phyloP scores from a whole-genome alignment of 108 stramenopile genomes.

The Skeletonema marinoi region DNA sequence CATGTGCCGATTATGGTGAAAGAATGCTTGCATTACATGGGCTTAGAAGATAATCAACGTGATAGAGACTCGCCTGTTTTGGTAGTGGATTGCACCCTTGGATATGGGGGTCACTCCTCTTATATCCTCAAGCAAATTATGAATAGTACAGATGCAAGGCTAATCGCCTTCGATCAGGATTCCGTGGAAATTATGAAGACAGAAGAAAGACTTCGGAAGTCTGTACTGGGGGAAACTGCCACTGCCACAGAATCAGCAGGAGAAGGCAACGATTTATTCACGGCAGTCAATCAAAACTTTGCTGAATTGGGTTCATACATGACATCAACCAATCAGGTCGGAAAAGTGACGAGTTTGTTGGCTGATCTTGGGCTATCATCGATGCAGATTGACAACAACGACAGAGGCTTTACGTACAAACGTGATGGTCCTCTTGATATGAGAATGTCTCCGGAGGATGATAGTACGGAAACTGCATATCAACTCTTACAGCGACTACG shows the following conservation, averaged over 20 bases:
- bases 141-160: conserved; percentile 2
- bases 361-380: conserved; percentile 53
- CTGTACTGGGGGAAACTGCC: neutral
- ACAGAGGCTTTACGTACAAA: conserved; percentile 48
- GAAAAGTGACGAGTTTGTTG: conserved; percentile 36
- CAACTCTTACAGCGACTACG: conserved; percentile 1
- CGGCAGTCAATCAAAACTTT: neutral
- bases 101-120: conserved; percentile 16
- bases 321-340: conserved; percentile 6
- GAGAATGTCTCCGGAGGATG: conserved; percentile 39
- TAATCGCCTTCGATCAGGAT: conserved; percentile 15
- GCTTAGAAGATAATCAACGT: neutral
- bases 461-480: conserved; percentile 3
- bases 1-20: neutral
- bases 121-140: conserved; percentile 4
- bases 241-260: neutral
- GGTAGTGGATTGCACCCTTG: conserved; percentile 21
- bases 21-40: neutral
- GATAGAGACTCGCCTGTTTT: neutral
- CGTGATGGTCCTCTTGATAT: conserved; percentile 53
- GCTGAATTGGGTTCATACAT: conserved; percentile 13
- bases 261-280: neutral
- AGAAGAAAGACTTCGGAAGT: conserved; percentile 2
- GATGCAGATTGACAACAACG: conserved; percentile 48
- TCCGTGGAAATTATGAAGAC: conserved; percentile 17